Evolutionary conservation across 2,329 filamentous ascomycete species (phyloP).

Genomic region (Fusarium brachygibbosum): DNA sequence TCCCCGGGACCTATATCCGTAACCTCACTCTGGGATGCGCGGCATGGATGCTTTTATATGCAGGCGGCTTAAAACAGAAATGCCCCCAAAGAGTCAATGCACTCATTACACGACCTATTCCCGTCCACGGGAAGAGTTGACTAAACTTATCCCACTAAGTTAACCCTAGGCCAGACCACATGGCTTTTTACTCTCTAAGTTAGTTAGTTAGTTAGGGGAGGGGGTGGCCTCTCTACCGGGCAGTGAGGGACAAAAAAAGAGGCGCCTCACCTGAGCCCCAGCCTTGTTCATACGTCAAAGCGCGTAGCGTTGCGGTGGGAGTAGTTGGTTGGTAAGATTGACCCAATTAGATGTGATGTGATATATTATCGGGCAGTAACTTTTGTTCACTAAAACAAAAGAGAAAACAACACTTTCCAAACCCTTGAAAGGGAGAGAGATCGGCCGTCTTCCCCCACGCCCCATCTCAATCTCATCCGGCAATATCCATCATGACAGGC

Average conservation of each 20-base stretch:
- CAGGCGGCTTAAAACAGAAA: slow-evolving; percentile 38
- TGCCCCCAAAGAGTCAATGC: slow-evolving; percentile 16
- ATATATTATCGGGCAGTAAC: neutral
- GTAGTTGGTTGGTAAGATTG: neutral
- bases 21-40: slow-evolving; percentile 3
- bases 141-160: neutral
- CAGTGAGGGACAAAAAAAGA: neutral
- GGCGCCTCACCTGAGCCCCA: slow-evolving; percentile 47
- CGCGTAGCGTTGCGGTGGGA: slow-evolving; percentile 48
- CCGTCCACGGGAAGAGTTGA: slow-evolving; percentile 1
- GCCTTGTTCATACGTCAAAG: slow-evolving; percentile 24
- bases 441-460: slow-evolving; percentile 40
- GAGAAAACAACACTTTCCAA: slow-evolving; percentile 13
- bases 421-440: slow-evolving; percentile 19
- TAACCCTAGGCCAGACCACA: slow-evolving; percentile 25
- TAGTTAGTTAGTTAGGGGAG: neutral
- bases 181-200: slow-evolving; percentile 19
- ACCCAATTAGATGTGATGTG: slow-evolving; percentile 16
- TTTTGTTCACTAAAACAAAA: slow-evolving; percentile 33
- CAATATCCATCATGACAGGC: slow-evolving; percentile 25
- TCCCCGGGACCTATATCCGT: slow-evolving; percentile 27
- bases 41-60: slow-evolving; percentile 13
- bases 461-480: neutral
- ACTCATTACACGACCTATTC: neutral
- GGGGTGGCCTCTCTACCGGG: neutral